Percentiles rank a stretch among this genome's conserved stretches.
phyloP scores from a whole-genome alignment of 2,329 filamentous ascomycete species.

The Claviceps purpurea region DNA sequence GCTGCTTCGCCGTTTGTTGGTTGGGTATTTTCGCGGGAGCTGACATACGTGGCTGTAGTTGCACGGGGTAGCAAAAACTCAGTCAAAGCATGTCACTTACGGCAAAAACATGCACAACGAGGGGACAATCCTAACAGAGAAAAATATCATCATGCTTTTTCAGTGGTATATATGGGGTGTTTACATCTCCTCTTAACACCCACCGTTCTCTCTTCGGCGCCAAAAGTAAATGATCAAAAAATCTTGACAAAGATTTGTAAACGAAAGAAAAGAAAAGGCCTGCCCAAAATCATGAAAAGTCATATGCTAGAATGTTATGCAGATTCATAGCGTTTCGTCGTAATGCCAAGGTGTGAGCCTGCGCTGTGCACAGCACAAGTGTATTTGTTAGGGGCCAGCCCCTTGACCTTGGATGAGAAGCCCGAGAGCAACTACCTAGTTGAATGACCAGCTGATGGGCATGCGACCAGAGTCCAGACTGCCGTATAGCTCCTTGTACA shows the following conservation, averaged over 20 bases:
- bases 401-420: neutral
- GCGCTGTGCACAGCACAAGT: constrained; percentile 8
- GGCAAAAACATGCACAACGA: no score
- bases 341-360: neutral
- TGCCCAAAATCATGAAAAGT: constrained; percentile 3
- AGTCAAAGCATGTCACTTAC: no score
- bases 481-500: constrained; percentile 40
- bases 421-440: constrained; percentile 12
- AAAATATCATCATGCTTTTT: no score
- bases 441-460: constrained; percentile 33
- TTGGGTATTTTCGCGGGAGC: no score
- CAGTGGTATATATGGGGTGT: no score
- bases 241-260: neutral
- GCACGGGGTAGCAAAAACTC: no score
- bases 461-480: constrained; percentile 30
- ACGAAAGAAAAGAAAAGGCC: neutral
- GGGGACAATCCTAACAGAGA: no score
- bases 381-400: neutral
- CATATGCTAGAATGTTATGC: neutral
- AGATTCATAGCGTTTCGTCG: neutral
- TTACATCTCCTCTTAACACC: no score
- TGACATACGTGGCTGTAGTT: no score
- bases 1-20: no score
- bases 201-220: neutral
- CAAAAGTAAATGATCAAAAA: neutral